Base-by-base conservation (phyloP, 1,139 yeast species). In the Yamadazyma triangularis region DNA sequence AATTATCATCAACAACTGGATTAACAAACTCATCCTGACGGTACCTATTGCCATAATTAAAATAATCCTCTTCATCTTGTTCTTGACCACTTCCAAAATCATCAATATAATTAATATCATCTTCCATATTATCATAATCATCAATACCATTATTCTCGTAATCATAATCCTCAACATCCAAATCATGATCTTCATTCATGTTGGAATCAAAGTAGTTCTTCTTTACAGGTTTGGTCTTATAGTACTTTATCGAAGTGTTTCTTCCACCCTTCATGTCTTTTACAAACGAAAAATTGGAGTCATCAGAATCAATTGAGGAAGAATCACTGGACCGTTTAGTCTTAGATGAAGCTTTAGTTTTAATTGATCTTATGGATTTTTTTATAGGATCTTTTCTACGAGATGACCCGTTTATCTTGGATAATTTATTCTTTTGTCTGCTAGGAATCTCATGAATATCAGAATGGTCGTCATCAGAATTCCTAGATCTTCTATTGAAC, bases 191-290 rank as follows among this genome's bases (percentile, higher is more conserved):
- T 27, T 43, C 47, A 31, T 57, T 23, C 13, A 28, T 36, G n/a
- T 31, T 31, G 9, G 20, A 18, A 10, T 62, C 70, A 35, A 56
- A 57, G 2, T 57, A 61, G 27, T 41, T 42, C 29, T 56, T 4
- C 4, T 26, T n/a, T 2, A 27, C 27, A 4, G 38, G 28, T 4
- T 26, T 26, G 1, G 59, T 70, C 36, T 73, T 73, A 42, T 79
- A 78, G 45, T 78, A 79, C 44, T 77, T 75, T 8, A 77, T 72
- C 0, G 84, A 77, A 0, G 79, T 68, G 38, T 78, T 78, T 43
- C 85, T 55, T 2, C 84, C 85, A 14, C 76, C 73, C 11, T 60
- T 61, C 32, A 58, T 57, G 35, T 73, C 77, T 34, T 67, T 61
- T 27, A 77, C 79, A 45, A 79, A 79, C 0, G 84, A 77, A 45